Conservation (phyloP, 257 asterid species). For the Solanum chmielewskii region DNA sequence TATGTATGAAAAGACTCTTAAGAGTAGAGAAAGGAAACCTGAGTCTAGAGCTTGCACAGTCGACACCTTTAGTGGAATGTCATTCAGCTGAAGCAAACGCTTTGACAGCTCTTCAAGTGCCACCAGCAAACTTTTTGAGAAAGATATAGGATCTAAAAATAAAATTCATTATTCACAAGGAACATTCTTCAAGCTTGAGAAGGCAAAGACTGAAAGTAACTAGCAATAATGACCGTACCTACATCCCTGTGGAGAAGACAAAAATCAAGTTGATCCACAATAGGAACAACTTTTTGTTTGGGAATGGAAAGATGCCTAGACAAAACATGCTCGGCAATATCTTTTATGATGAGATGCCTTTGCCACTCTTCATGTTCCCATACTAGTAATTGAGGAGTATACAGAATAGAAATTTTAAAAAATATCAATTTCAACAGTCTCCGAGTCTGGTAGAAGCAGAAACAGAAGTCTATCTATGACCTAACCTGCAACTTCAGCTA, state of each 20-base stretch:
- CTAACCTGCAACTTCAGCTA: slow-evolving; percentile 92
- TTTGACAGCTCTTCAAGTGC: slow-evolving; percentile 81
- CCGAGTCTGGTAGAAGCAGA: neutral
- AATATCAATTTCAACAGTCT: neutral
- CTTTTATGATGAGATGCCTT: slow-evolving; percentile 76
- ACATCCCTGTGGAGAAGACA: slow-evolving; percentile 46
- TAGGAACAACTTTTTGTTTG: slow-evolving; percentile 40
- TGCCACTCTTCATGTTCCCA: slow-evolving; percentile 83
- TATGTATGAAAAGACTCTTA: neutral
- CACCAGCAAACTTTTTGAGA: slow-evolving; percentile 45
- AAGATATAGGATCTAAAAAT: slow-evolving; percentile 72
- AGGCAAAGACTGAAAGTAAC: neutral
- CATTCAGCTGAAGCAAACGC: slow-evolving; percentile 66
- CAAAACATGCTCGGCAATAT: slow-evolving; percentile 63
- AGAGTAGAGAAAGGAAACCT: slow-evolving; percentile 28
- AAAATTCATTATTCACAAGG: neutral
- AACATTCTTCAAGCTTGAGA: neutral
- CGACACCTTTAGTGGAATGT: slow-evolving; percentile 78
- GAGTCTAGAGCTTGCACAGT: slow-evolving; percentile 90
- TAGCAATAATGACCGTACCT: slow-evolving; percentile 32
- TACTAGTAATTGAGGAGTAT: slow-evolving; percentile 24
- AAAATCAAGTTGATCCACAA: slow-evolving; percentile 91
- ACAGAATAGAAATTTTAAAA: neutral
- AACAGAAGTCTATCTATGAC: slow-evolving; percentile 8
- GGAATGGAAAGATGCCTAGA: slow-evolving; percentile 75